Base-by-base conservation (phyloP, 257 asterid species). In the Nicotiana noctiflora region DNA sequence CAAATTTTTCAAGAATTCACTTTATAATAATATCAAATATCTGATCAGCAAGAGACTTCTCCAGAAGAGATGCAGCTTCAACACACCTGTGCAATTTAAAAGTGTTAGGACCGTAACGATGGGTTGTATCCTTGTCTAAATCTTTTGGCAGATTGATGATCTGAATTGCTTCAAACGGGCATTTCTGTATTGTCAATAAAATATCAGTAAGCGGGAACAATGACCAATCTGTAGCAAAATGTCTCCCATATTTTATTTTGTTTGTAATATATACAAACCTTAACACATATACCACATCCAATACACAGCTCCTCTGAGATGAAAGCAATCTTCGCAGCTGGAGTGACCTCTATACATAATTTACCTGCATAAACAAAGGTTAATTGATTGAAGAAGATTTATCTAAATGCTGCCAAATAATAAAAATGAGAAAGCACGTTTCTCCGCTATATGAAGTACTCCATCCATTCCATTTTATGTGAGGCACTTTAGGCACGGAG, bases 261-360 rank as follows among this genome's bases (percentile, higher is more conserved):
- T 40, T 53, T 79, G 29, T 34, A 49, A 25, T 64, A 62, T 46
- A 44, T 40, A 81, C 94, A 52, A 82, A 95, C 99, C 98, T 95
- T 96, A 67, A 94, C 98, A 83, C 98, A 94, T 70, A 92, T 92
- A 90, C 98, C 98, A 78, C 99, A 96, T 55, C 99, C 99, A 81
- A 94, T 94, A 85, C 99, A 96, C 85, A 96, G 83, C 86, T 96
- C 99, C 90, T 94, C 99, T 2, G 99, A 96, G 84, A 96, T 91
- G 88, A 84, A 96, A 86, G 99, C 98, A 59, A 92, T 90, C 92
- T 89, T 96, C 56, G 97, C 53, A 74, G 85, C 82, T 82, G 93
- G 77, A 62, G 93, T 81, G 84, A 96, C 99, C 90, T 92, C 99
- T 72, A 96, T 92, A 86, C 99, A 96, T 18, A 94, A 96, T 81